Conservation (phyloP, 1,139 yeast species). For the Suhomyces bolitotheri region DNA sequence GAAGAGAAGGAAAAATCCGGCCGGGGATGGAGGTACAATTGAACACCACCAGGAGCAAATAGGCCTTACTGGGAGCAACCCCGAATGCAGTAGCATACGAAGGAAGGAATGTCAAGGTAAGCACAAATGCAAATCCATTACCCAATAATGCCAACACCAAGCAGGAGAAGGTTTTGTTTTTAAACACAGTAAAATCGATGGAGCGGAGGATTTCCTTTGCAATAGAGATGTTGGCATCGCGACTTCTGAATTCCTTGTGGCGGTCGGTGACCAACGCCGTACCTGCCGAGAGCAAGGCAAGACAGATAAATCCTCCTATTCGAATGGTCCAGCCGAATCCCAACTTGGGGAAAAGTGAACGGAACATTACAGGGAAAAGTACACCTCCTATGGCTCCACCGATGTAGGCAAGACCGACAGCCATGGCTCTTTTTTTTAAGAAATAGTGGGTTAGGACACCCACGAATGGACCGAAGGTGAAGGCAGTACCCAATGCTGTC, state of each 20-base stretch:
- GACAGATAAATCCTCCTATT: conserved; percentile 25
- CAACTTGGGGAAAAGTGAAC: conserved; percentile 23
- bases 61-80: conserved; percentile 22
- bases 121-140: conserved; percentile 32
- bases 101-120: conserved; percentile 28
- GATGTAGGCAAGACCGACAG: conserved; percentile 27
- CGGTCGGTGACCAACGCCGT: conserved; percentile 24
- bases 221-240: conserved; percentile 3
- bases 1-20: conserved; percentile 28
- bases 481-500: conserved; percentile 27
- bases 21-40: conserved; percentile 34
- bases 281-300: conserved; percentile 19
- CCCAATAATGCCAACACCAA: conserved; percentile 32
- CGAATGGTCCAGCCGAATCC: conserved; percentile 35
- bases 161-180: conserved; percentile 26
- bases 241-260: conserved; percentile 19
- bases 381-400: conserved; percentile 37
- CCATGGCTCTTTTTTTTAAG: conserved; percentile 23
- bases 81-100: conserved; percentile 34
- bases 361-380: conserved; percentile 26
- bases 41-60: conserved; percentile 28
- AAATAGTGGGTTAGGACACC: conserved; percentile 29
- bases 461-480: conserved; percentile 28
- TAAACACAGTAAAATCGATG: conserved; percentile 29
- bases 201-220: conserved; percentile 22